Conservation (phyloP, 2,329 filamentous ascomycete genomes). For the Alternaria gaisen region DNA sequence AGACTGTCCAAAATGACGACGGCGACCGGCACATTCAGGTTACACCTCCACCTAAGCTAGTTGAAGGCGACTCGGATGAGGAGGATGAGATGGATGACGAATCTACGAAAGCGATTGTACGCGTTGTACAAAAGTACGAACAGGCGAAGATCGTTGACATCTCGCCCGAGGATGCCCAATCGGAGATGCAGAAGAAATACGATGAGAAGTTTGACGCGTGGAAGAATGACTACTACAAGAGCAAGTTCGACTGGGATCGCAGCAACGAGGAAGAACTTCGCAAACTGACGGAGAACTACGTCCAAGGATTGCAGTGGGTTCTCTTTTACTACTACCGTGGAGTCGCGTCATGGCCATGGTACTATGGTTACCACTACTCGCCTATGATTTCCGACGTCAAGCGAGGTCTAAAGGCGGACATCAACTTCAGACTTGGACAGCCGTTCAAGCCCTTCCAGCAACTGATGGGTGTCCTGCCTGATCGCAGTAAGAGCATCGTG, state of each 20-base stretch:
- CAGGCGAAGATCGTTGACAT: constrained; percentile 86
- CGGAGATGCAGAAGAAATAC: constrained; percentile 83
- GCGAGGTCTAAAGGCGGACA: constrained; percentile 83
- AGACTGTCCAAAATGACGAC: constrained; percentile 69
- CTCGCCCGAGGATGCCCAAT: constrained; percentile 79
- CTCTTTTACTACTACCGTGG: constrained; percentile 97
- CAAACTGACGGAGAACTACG: constrained; percentile 91
- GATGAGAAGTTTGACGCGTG: constrained; percentile 88
- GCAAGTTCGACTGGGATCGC: constrained; percentile 89
- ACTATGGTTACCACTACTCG: constrained; percentile 94
- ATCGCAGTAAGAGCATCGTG: constrained; percentile 97
- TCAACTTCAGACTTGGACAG: constrained; percentile 92
- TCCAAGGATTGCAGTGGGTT: constrained; percentile 97
- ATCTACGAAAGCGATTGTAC: constrained; percentile 79
- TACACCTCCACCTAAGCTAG: constrained; percentile 63
- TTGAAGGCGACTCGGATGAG: constrained; percentile 65
- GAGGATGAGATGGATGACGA: constrained; percentile 82
- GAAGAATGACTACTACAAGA: constrained; percentile 93
- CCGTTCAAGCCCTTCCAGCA: constrained; percentile 96
- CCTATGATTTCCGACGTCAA: constrained; percentile 96
- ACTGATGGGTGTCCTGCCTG: constrained; percentile 96
- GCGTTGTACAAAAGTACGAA: constrained; percentile 90
- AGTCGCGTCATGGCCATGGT: constrained; percentile 99
- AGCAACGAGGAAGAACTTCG: constrained; percentile 82
- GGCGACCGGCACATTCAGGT: constrained; percentile 73